Conservation (phyloP, 2,329 filamentous ascomycete species). For the Geosmithia flava region DNA sequence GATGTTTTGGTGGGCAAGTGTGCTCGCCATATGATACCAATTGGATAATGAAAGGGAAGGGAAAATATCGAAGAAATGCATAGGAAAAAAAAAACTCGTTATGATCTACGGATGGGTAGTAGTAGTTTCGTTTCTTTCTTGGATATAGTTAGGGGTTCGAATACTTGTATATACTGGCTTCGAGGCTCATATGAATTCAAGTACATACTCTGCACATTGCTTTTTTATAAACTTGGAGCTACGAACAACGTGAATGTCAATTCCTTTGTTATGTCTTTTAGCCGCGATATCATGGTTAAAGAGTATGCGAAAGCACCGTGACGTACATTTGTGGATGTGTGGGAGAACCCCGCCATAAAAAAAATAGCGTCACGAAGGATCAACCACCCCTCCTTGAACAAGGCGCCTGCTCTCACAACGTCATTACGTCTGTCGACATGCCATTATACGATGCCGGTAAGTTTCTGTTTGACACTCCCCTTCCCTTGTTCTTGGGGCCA, state of each 20-base stretch:
- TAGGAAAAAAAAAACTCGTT: too few species aligned
- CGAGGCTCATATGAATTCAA: too few species aligned
- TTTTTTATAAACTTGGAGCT: too few species aligned
- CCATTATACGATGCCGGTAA: constrained; percentile 2
- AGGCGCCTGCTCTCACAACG: background rate
- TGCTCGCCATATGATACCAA: background rate
- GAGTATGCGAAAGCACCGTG: background rate
- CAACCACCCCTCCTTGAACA: background rate
- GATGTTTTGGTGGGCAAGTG: background rate
- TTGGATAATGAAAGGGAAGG: too few species aligned
- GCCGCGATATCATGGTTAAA: background rate
- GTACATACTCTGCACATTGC: too few species aligned
- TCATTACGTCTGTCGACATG: background rate
- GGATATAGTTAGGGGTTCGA: too few species aligned
- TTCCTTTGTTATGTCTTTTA: too few species aligned
- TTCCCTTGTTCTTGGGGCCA: background rate
- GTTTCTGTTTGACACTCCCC: background rate
- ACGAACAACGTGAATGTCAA: too few species aligned
- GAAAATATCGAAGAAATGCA: too few species aligned
- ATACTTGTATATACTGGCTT: too few species aligned
- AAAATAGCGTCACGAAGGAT: background rate
- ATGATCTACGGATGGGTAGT: too few species aligned
- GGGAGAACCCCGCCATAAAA: background rate
- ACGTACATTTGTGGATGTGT: background rate
- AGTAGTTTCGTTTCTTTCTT: too few species aligned